Base-by-base conservation (phyloP, 2,329 filamentous ascomycete genomes). In the Colletotrichum kahawae region DNA sequence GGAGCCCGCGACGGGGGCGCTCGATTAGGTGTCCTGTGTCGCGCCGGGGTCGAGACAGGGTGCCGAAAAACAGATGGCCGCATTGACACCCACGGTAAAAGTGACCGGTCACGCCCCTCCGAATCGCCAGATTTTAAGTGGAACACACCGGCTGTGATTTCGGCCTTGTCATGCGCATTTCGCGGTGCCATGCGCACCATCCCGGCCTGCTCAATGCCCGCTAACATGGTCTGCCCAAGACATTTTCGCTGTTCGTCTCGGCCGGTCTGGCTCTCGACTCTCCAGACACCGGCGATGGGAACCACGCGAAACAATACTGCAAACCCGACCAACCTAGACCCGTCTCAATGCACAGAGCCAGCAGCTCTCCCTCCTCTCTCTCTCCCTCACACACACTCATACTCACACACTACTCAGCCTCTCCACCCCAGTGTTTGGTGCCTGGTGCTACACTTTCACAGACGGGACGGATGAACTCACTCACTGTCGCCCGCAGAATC, bases 141-240 rank as follows among this genome's bases (percentile, higher is more conserved):
- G 73, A 33, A 31, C 57, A 9, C 34, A 59, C 70, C 69, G 73
- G 63, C 33, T 31, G 56, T 73, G 73, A 75, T 75, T 64, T 75
- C 73, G 73, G 73, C 64, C 57, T 48, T 65, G 70, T 75, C 69
- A 75, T 75, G 73, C 73, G 73, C 63, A 72, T 72, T 60, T 75
- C n/a, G 62, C 69, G 38, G 63, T 71, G 70, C 69, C 70, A 75
- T 65, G 70, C 73, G 57, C 36, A 34, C 33, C 73, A 75, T 75
- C 73, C 73, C 73, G 64, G 73, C 21, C 63, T 68, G 38, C 29
- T 75, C 57, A 73, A 72, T 75, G 73, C 73, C 70, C 69, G 68
- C 62, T 48, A 66, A 67, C 68, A 75, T 75, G 73, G 73, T 57
- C 16, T 62, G 59, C 70, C 73, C 63, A 63, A 74, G 57, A 57